Percentiles rank a stretch among this genome's conserved stretches.
Conservation (phyloP, 257 asterid genomes). For the Coffea canephora region DNA sequence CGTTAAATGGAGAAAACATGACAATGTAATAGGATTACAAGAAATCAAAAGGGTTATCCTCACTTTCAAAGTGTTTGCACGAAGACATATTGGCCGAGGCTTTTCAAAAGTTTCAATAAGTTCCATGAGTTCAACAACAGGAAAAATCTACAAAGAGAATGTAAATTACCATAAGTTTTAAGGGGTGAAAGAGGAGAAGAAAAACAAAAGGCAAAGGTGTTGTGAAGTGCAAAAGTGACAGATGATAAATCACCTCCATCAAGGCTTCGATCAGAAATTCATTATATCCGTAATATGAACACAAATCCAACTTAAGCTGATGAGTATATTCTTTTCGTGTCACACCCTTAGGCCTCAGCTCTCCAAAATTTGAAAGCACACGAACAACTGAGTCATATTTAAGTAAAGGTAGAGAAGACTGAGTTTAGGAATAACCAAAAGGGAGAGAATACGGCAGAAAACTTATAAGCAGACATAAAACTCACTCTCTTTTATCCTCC, state of each 20-base stretch:
- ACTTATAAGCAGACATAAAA: constrained; percentile 6
- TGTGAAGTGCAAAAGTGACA: constrained; percentile 1
- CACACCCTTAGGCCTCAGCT: constrained; percentile 73
- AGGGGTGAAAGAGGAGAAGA: constrained; percentile 3
- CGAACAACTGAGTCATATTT: constrained; percentile 60
- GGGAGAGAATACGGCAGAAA: not conserved
- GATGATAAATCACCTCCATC: constrained; percentile 60
- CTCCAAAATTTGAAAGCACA: constrained; percentile 70
- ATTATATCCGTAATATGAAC: constrained; percentile 85
- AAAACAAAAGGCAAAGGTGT: not conserved
- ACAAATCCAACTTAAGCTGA: constrained; percentile 67
- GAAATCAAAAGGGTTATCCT: not conserved
- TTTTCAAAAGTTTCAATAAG: constrained; percentile 93
- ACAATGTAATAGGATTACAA: not conserved
- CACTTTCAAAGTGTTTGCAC: constrained; percentile 91
- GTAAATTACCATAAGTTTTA: constrained; percentile 11
- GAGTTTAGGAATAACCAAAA: not conserved
- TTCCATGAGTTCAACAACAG: constrained; percentile 86
- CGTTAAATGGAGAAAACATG: constrained; percentile 10
- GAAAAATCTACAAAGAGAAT: constrained; percentile 62
- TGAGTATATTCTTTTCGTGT: constrained; percentile 72
- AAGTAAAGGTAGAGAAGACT: constrained; percentile 16
- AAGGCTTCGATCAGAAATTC: constrained; percentile 72
- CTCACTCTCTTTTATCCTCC: constrained; percentile 90
- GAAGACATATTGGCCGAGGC: constrained; percentile 84